Conservation (phyloP, 345 rosid genomes). For the Triadica sebifera region DNA sequence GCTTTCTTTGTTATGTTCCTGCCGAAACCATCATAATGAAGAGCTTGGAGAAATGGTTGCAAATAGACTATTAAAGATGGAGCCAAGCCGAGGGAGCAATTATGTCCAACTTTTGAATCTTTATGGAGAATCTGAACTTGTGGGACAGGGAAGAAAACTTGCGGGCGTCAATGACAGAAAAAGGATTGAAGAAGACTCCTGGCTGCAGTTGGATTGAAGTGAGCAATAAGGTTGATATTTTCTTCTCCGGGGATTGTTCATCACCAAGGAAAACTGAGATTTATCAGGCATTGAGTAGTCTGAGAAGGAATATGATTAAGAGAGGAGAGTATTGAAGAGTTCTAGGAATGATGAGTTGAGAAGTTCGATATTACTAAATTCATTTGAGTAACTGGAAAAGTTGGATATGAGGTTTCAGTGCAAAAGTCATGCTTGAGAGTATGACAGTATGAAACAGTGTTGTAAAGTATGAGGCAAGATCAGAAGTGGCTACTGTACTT, state of each 20-base stretch:
- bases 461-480: too few relatives aligned
- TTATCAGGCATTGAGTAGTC: slow-evolving; percentile 37
- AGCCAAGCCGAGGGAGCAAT: slow-evolving; percentile 56
- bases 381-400: neutral
- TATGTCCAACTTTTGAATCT: slow-evolving; percentile 64
- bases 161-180: slow-evolving; percentile 56
- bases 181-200: slow-evolving; percentile 63
- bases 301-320: slow-evolving; percentile 42
- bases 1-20: slow-evolving; percentile 67
- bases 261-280: slow-evolving; percentile 41
- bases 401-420: neutral
- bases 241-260: slow-evolving; percentile 60
- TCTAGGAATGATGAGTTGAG: neutral
- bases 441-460: too few relatives aligned
- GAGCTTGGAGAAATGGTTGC: slow-evolving; percentile 71
- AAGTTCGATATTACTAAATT: neutral
- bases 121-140: slow-evolving; percentile 60
- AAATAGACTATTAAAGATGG: slow-evolving; percentile 45
- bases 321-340: slow-evolving; percentile 23
- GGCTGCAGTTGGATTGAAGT: slow-evolving; percentile 84
- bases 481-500: too few relatives aligned
- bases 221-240: slow-evolving; percentile 41
- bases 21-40: slow-evolving; percentile 49
- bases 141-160: slow-evolving; percentile 56
- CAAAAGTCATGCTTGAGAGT: neutral